Percentiles rank a stretch among this genome's conserved stretches.
Evolutionary conservation across 2,329 filamentous ascomycete species (phyloP).

Genomic region (Diaporthe citriasiana): DNA sequence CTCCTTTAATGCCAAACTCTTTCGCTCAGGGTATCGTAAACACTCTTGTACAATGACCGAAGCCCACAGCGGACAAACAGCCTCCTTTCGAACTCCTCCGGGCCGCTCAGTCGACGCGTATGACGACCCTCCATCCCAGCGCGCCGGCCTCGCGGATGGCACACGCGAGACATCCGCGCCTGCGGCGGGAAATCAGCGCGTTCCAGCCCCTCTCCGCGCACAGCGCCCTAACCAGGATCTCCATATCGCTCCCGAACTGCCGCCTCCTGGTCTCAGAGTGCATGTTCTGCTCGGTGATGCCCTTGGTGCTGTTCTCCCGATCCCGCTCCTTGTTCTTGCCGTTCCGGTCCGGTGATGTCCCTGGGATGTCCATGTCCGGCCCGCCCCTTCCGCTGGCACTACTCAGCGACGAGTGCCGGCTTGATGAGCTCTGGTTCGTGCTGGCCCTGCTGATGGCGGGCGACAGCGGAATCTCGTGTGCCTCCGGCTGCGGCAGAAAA

Average conservation of each 20-base stretch:
- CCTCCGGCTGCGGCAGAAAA: slow-evolving; percentile 58
- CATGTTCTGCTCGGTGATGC: slow-evolving; percentile 63
- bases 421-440: slow-evolving; percentile 42
- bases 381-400: slow-evolving; percentile 26
- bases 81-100: not conserved
- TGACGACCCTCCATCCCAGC: slow-evolving; percentile 77
- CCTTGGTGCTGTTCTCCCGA: slow-evolving; percentile 41
- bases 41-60: slow-evolving; percentile 18
- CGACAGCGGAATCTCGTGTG: slow-evolving; percentile 63
- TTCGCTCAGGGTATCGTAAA: slow-evolving; percentile 41
- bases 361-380: slow-evolving; percentile 22
- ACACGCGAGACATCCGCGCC: slow-evolving; percentile 79
- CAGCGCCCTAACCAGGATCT: slow-evolving; percentile 79
- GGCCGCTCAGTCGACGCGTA: slow-evolving; percentile 64
- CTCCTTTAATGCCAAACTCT: slow-evolving; percentile 18
- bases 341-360: slow-evolving; percentile 42
- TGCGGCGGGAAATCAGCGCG: slow-evolving; percentile 76
- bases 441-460: slow-evolving; percentile 59
- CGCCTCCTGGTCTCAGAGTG: slow-evolving; percentile 69
- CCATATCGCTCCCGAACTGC: slow-evolving; percentile 74
- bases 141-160: slow-evolving; percentile 82
- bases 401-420: slow-evolving; percentile 41
- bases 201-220: slow-evolving; percentile 83
- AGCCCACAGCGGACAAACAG: not conserved
- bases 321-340: slow-evolving; percentile 54